Evolutionary conservation across 768 basidiomycete species (phyloP), one percentile per base, ranked within the genome.

Genomic region (Tulasnella sp.): DNA sequence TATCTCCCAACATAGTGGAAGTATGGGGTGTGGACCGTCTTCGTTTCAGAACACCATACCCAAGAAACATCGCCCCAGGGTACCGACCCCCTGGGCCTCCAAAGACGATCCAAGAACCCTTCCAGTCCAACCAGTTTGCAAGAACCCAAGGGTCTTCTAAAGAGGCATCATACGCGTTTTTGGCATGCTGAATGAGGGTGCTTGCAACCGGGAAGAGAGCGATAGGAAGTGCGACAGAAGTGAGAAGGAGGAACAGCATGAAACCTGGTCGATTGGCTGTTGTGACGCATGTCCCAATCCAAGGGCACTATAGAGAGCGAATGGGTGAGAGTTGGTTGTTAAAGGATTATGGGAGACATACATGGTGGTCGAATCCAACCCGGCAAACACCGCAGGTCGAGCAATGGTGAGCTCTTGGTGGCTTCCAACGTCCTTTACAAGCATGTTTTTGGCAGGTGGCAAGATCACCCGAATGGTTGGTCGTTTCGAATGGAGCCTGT

Each of bases 261-360:
- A 80, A 80, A 6, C 22, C 14, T n/a, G 46, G 42, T 50, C 74
- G 34, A 73, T 50, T 80, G 12, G 74, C 76, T 1, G 74, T 80
- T n/a, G 79, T 80, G 31, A 80, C 58, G 74, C 79, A 80, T 44
- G 74, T 80, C 40, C 79, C 73, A n/a, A 79, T 79, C 78, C 69
- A 72, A 73, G 69, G 44, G 46, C 48, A 54, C 48, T 54, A 41
- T 18, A 20, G 28, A 24, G 12, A 41, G 34, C 14, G n/a, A 64
- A n/a, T 3, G 40, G 9, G 9, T 60, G 8, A 78, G 50, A 11
- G n/a, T 48, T 22, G 9, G 40, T 9, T 72, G 20, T 22, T 2
- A 24, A 42, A 37, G 41, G 18, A 18, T 22, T 37, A 18, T 6
- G 44, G 22, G 7, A 28, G 34, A 77, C 76, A 44, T 48, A 80